A percentile compares a stretch with the other conserved stretches of the same genome.
Conservation (phyloP, 176 grass and related monocot genomes). For the Lolium rigidum region DNA sequence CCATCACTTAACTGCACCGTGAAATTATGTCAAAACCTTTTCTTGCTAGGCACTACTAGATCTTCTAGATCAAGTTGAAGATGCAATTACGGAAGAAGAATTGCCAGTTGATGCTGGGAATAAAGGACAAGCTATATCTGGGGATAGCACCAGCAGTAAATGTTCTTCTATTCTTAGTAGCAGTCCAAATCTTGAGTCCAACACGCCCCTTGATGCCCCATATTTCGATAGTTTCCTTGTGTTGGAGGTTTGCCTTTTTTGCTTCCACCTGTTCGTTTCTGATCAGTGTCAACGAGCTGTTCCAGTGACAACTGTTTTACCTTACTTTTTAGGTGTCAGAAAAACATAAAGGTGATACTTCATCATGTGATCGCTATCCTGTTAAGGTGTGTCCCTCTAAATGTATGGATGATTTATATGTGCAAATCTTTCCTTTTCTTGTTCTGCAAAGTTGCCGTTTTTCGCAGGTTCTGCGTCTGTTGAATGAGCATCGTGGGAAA, state of each 20-base stretch:
- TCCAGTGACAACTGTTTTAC: conserved; percentile 13
- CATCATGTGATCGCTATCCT: conserved; percentile 58
- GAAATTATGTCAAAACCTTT: conserved; percentile 31
- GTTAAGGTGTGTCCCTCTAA: conserved; percentile 58
- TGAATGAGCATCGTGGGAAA: conserved; percentile 79
- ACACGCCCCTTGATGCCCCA: conserved; percentile 30
- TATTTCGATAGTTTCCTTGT: conserved; percentile 76
- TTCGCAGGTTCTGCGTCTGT: conserved; percentile 73
- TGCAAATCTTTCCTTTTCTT: conserved; percentile 21
- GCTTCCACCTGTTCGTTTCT: conserved; percentile 23
- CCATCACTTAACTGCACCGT: not conserved
- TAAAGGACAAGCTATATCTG: conserved; percentile 30
- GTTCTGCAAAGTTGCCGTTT: conserved; percentile 21
- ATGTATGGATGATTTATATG: conserved; percentile 22
- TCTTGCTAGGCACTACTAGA: conserved; percentile 72
- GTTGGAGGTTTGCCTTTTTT: conserved; percentile 68
- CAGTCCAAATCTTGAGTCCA: conserved; percentile 33
- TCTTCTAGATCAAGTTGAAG: conserved; percentile 96
- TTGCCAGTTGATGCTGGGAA: conserved; percentile 35
- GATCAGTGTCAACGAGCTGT: not conserved
- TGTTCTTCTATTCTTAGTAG: conserved; percentile 34
- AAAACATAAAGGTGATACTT: conserved; percentile 68
- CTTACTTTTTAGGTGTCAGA: conserved; percentile 75
- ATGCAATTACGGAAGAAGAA: conserved; percentile 90
- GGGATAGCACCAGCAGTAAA: conserved; percentile 23